Evolutionary conservation across 805 yeast species (phyloP).

Genomic region (Teunomyces kruisii): DNA sequence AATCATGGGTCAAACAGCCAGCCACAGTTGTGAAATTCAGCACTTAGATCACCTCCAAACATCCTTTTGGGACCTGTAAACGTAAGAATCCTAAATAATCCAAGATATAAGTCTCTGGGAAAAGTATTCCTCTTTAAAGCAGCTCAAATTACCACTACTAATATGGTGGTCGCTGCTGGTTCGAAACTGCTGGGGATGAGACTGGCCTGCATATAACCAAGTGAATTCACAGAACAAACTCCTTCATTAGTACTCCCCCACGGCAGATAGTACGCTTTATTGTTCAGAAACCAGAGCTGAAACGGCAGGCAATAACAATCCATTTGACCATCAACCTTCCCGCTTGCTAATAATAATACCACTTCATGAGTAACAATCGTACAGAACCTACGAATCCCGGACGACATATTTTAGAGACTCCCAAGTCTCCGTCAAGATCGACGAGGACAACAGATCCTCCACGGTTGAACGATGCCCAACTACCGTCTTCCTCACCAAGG

Average conservation of each 20-base stretch:
- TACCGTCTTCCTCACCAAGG: conserved; percentile 48
- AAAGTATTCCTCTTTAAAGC: no score
- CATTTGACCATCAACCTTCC: background rate
- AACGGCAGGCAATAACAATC: background rate
- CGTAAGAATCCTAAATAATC: no score
- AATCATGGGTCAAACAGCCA: no score
- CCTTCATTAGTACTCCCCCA: background rate
- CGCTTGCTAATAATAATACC: background rate
- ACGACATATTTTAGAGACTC: conserved; percentile 32
- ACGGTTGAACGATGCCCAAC: conserved; percentile 25
- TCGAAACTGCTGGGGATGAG: background rate
- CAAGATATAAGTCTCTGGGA: no score
- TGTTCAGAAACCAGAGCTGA: background rate
- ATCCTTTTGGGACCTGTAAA: no score
- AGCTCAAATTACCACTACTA: no score
- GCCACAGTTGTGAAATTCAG: no score
- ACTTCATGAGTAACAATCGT: conserved; percentile 2
- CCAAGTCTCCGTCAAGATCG: conserved; percentile 42
- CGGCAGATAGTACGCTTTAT: background rate
- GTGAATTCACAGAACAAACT: conserved; percentile 5
- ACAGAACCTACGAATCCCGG: background rate
- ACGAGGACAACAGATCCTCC: conserved; percentile 41
- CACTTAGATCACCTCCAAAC: no score
- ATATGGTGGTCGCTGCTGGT: no score
- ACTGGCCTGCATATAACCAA: background rate